A percentile compares a stretch with the other conserved stretches of the same genome.
Conservation (phyloP, 2,329 filamentous ascomycete species). For the Madurella mycetomatis region DNA sequence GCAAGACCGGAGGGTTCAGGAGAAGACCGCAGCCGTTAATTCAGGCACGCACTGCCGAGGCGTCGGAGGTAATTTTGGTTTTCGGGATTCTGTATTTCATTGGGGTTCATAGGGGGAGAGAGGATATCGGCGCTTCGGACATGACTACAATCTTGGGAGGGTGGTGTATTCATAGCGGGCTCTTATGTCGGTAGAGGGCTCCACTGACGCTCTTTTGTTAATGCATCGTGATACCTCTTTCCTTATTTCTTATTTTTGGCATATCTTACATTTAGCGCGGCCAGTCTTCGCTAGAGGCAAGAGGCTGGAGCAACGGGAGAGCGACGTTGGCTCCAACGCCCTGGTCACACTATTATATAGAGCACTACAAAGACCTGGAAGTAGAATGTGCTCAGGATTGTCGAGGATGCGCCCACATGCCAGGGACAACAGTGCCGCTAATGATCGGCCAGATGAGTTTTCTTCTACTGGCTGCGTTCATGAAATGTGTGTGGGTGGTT, state of each 20-base stretch:
- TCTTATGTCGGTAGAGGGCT: background rate
- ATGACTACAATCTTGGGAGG: slow-evolving; percentile 1
- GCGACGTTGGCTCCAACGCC: too few species aligned
- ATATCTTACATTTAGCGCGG: background rate
- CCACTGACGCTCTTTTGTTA: slow-evolving; percentile 10
- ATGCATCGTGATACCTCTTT: slow-evolving; percentile 18
- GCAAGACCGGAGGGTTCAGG: slow-evolving; percentile 1
- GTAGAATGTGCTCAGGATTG: too few species aligned
- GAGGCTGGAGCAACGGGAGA: background rate
- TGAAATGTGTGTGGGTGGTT: background rate
- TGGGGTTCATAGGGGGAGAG: slow-evolving; percentile 1
- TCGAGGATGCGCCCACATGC: too few species aligned
- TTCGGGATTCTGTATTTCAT: slow-evolving; percentile 2
- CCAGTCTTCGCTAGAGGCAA: background rate
- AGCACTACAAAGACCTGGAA: too few species aligned
- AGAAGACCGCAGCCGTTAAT: slow-evolving; percentile 3
- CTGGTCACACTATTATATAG: too few species aligned
- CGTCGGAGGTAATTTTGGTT: background rate
- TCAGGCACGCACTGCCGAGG: background rate
- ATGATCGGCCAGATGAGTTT: too few species aligned
- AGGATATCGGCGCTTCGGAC: slow-evolving; percentile 11
- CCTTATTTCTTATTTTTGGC: background rate
- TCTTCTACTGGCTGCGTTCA: background rate
- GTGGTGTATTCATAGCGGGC: background rate
- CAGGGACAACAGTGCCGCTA: too few species aligned